Conservation (phyloP, 2,329 filamentous ascomycete species). For the Bipolaris oryzae region DNA sequence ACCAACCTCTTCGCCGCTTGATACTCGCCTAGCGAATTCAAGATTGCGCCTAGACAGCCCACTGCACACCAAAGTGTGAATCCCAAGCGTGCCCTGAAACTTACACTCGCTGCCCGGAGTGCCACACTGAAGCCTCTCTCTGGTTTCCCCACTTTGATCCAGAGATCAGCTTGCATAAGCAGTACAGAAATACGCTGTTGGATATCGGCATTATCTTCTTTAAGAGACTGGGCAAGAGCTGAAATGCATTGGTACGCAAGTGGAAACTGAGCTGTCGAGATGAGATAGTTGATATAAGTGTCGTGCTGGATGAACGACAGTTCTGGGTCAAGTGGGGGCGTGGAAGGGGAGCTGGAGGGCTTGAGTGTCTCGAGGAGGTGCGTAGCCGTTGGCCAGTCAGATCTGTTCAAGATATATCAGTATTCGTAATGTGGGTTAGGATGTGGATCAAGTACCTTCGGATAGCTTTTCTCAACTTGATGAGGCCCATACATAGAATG, state of each 20-base stretch:
- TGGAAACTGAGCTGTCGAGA: slow-evolving; percentile 59
- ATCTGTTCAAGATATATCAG: slow-evolving; percentile 33
- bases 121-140: slow-evolving; percentile 78
- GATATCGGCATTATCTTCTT: slow-evolving; percentile 66
- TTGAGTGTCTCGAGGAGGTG: slow-evolving; percentile 64
- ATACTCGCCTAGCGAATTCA: slow-evolving; percentile 74
- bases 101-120: slow-evolving; percentile 75
- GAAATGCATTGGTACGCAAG: slow-evolving; percentile 63
- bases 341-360: slow-evolving; percentile 46
- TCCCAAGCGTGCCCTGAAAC: slow-evolving; percentile 71
- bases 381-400: slow-evolving; percentile 63
- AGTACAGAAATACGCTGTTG: slow-evolving; percentile 73
- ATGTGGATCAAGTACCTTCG: slow-evolving; percentile 49
- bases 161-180: slow-evolving; percentile 72
- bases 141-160: slow-evolving; percentile 70
- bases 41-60: slow-evolving; percentile 68
- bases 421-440: slow-evolving; percentile 15
- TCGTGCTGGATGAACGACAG: slow-evolving; percentile 64
- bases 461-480: slow-evolving; percentile 69
- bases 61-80: slow-evolving; percentile 75
- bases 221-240: slow-evolving; percentile 56
- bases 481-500: slow-evolving; percentile 68
- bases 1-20: slow-evolving; percentile 69
- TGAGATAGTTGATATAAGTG: slow-evolving; percentile 64
- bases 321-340: slow-evolving; percentile 61